Percentiles rank a stretch among this genome's conserved stretches.
These are phyloP conservation scores for Cladosporium sphaerospermum DNA, from an alignment of 2,329 filamentous ascomycete genomes.

Conservation along the genomic window DNA sequence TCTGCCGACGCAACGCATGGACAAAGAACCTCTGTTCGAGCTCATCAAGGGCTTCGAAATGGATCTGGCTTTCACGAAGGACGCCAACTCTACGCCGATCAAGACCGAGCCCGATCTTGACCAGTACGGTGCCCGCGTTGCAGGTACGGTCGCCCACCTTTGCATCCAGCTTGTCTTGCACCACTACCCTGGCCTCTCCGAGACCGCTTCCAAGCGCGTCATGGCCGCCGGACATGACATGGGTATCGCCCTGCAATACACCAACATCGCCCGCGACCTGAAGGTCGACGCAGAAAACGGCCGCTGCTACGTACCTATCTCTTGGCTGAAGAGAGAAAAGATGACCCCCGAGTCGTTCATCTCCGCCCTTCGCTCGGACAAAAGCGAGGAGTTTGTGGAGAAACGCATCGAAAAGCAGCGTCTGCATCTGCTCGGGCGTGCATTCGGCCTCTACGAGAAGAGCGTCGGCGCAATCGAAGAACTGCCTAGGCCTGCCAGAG, in stretches of 20 bases:
- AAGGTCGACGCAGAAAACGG: slow-evolving; percentile 57
- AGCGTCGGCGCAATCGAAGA: slow-evolving; percentile 53
- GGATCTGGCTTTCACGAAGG: slow-evolving; percentile 52
- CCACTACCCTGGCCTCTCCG: slow-evolving; percentile 40
- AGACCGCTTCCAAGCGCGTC: slow-evolving; percentile 37
- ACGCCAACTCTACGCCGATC: slow-evolving; percentile 44
- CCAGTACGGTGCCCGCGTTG: slow-evolving; percentile 60
- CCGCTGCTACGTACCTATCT: slow-evolving; percentile 61
- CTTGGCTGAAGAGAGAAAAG: slow-evolving; percentile 56
- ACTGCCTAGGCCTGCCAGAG: slow-evolving; percentile 55
- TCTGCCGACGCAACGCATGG: slow-evolving; percentile 53
- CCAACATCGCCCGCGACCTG: slow-evolving; percentile 73
- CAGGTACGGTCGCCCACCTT: slow-evolving; percentile 64
- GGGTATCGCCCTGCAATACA: slow-evolving; percentile 69
- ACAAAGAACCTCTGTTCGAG: slow-evolving; percentile 54
- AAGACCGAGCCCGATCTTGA: slow-evolving; percentile 52
- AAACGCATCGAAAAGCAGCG: slow-evolving; percentile 47
- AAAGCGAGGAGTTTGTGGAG: slow-evolving; percentile 37
- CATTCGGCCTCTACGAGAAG: slow-evolving; percentile 54
- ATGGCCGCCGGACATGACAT: slow-evolving; percentile 55
- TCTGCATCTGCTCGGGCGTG: slow-evolving; percentile 50
- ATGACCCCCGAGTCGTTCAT: slow-evolving; percentile 52
- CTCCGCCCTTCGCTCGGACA: slow-evolving; percentile 22
- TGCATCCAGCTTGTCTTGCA: slow-evolving; percentile 62
- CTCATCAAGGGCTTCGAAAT: slow-evolving; percentile 64